Evolutionary conservation across 805 yeast genomes (phyloP).

Genomic region (Suhomyces faveliae): DNA sequence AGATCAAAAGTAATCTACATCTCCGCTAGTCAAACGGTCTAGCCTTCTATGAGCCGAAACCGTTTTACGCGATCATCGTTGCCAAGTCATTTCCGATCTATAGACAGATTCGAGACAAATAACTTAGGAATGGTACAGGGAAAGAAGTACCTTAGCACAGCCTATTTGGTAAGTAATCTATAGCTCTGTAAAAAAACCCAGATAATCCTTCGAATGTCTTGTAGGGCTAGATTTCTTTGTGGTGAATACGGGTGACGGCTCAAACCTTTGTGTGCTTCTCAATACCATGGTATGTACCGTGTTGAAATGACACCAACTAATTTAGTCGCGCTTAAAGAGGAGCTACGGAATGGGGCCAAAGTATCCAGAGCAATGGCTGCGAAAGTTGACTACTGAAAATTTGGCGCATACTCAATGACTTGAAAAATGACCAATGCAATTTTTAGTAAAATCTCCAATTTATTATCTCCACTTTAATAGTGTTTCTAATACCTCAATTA

Average conservation of each 20-base stretch:
- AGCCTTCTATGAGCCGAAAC: neutral
- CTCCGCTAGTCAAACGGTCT: neutral
- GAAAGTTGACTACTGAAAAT: neutral
- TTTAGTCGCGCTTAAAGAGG: neutral
- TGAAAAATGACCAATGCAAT: neutral
- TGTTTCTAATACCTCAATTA: neutral
- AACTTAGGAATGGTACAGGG: constrained; percentile 53
- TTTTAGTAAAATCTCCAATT: neutral
- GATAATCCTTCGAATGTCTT: too few relatives aligned
- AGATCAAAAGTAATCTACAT: neutral
- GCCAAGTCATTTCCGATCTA: constrained; percentile 41
- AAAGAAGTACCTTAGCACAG: constrained; percentile 49
- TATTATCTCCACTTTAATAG: too few relatives aligned
- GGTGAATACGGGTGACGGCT: constrained; percentile 9
- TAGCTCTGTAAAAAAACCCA: too few relatives aligned
- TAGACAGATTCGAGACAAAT: constrained; percentile 52
- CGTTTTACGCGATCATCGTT: neutral
- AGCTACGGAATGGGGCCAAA: neutral
- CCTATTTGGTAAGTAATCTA: constrained; percentile 45
- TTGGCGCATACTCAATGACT: neutral
- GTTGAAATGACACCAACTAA: constrained; percentile 1
- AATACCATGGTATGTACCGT: constrained; percentile 47
- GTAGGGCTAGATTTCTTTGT: too few relatives aligned
- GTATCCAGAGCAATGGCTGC: neutral
- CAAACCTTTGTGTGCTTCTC: constrained; percentile 28